These are phyloP conservation scores for Sophora flavescens DNA, from an alignment of 306 rosid species.

Conservation along the genomic window DNA sequence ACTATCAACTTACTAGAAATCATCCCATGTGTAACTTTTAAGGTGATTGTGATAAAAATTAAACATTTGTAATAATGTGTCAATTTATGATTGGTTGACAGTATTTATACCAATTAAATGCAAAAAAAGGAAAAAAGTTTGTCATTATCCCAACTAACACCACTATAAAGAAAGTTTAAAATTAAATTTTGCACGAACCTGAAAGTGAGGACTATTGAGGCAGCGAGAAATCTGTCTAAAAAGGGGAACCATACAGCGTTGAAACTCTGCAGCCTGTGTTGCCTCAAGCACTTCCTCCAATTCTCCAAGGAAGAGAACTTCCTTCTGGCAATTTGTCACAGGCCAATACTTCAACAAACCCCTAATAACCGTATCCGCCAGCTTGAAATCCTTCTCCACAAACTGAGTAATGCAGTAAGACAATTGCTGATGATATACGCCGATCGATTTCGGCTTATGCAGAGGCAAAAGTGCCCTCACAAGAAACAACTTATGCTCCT, in stretches of 20 bases:
- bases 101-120: too few relatives aligned
- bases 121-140: not conserved
- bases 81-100: too few relatives aligned
- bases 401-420: slow-evolving; percentile 96
- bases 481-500: slow-evolving; percentile 96
- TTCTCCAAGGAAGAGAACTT: slow-evolving; percentile 96
- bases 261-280: slow-evolving; percentile 88
- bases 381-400: slow-evolving; percentile 96
- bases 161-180: slow-evolving; percentile 30
- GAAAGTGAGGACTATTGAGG: slow-evolving; percentile 91
- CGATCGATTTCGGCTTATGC: slow-evolving; percentile 81
- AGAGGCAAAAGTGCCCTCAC: slow-evolving; percentile 92
- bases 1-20: too few relatives aligned
- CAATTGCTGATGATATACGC: slow-evolving; percentile 85
- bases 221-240: slow-evolving; percentile 93
- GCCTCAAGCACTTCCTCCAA: slow-evolving; percentile 98
- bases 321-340: slow-evolving; percentile 87
- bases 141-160: slow-evolving; percentile 32
- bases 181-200: slow-evolving; percentile 63
- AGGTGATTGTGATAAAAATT: too few relatives aligned
- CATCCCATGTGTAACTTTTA: too few relatives aligned
- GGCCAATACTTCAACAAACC: slow-evolving; percentile 99
- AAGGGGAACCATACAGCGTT: slow-evolving; percentile 96
- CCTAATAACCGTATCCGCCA: slow-evolving; percentile 88
- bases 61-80: too few relatives aligned